Base-by-base conservation (phyloP, 208 protist genomes). In the Leishmania martiniquensis region DNA sequence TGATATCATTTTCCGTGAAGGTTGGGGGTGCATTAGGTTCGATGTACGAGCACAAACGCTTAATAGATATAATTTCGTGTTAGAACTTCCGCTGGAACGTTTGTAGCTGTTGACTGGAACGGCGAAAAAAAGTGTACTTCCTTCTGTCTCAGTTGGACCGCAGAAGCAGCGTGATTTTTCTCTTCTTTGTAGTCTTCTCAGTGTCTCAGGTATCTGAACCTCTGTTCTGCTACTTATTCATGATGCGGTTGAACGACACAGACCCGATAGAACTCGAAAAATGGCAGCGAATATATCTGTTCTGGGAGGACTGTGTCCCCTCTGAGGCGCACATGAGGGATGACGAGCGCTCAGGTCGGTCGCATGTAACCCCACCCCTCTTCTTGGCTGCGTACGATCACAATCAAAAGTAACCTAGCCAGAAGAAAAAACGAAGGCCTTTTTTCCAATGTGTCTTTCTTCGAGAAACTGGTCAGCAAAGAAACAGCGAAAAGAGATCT, bases 11-110 rank as follows among this genome's bases (percentile, higher is more conserved):
- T 72, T 45, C 45, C 62, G 10, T 59, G 59, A 62, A 17, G 1
- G 6, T 25, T 29, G 13, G 25, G 32, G 13, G 37, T 74, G 45
- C 69, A 42, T 59, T 25, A 42, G 69, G 69, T 62, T 59, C 69
- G 69, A 74, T 74, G 69, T 74, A 74, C 69, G 69, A 74, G 49
- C 69, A 45, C 69, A 74, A 74, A 62, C 69, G 69, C 45, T 74
- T 62, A 74, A 9, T 45, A 42, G 2, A 45, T 45, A 22, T 45
- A 32, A 17, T 39, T 62, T 47, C 2, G 6, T 37, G 42, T 42
- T 25, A 55, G 25, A 10, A 29, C 29, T 51, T 45, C 44, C 20
- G 34, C 34, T 72, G 39, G 4, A 72, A 55, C 10, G 67, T n/a
- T 57, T 20, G 67, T 10, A 42, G 45, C 7, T 45, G 2, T n/a